Evolutionary conservation across 116 monocot species (phyloP).

Genomic region (Trichopus zeylanicus): DNA sequence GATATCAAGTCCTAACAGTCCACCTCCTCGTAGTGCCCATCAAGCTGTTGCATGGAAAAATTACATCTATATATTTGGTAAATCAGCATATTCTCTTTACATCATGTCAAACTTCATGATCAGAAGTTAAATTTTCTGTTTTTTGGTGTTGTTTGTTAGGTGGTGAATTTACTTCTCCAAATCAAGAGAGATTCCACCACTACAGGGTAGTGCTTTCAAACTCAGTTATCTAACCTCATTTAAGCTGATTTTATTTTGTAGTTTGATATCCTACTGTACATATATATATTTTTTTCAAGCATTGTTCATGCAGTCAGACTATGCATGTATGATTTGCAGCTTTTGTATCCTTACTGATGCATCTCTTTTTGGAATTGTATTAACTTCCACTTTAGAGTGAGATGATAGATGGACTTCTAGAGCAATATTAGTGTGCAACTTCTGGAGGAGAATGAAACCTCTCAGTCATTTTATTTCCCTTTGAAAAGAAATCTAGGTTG

Average conservation of each 20-base stretch:
- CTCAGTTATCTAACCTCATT: not conserved
- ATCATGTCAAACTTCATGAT: not conserved
- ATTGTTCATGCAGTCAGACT: too few relatives aligned
- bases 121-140: not conserved
- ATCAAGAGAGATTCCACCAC: constrained; percentile 98
- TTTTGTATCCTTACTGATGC: too few relatives aligned
- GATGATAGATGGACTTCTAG: too few relatives aligned
- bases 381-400: too few relatives aligned
- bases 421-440: too few relatives aligned
- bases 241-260: not conserved
- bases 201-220: constrained; percentile 57
- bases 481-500: too few relatives aligned
- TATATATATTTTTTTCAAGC: too few relatives aligned
- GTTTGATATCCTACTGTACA: not conserved
- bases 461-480: too few relatives aligned
- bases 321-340: too few relatives aligned
- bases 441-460: too few relatives aligned
- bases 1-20: constrained; percentile 87
- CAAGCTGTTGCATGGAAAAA: constrained; percentile 95
- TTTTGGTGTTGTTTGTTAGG: constrained; percentile 33
- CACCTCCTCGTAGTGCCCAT: constrained; percentile 96
- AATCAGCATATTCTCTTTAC: not conserved
- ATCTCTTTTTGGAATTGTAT: too few relatives aligned
- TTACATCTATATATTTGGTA: constrained; percentile 91
- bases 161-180: constrained; percentile 97